Percentiles rank a stretch among this genome's conserved stretches.
Evolutionary conservation across 257 asterid genomes (phyloP).

Genomic region (Gardenia jasminoides): DNA sequence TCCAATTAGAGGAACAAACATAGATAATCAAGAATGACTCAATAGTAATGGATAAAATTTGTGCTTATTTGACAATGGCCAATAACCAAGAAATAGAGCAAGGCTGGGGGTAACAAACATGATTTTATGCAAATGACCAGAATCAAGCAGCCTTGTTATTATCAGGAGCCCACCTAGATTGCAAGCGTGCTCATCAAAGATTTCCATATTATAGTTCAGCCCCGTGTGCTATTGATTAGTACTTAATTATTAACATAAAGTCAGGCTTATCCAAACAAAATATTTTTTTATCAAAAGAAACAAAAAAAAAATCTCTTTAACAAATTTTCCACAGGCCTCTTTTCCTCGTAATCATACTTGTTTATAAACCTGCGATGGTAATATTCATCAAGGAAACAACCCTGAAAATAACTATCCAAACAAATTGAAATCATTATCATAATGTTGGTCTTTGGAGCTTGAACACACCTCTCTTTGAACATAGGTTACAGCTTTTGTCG

Average conservation of each 20-base stretch:
- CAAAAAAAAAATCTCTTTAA: no score
- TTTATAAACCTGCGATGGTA: no score
- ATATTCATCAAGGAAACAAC: no score
- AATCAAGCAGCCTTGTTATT: neutral
- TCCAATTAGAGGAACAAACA: slow-evolving; percentile 25
- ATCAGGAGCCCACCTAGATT: slow-evolving; percentile 21
- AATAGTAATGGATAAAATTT: slow-evolving; percentile 4
- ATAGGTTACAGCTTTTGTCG: no score
- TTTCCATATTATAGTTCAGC: neutral
- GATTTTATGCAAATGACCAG: neutral
- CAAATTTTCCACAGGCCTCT: no score
- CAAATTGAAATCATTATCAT: no score
- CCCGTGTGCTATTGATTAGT: slow-evolving; percentile 1
- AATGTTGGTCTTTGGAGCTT: no score
- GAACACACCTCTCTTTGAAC: no score
- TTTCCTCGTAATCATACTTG: no score
- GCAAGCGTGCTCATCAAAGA: slow-evolving; percentile 20
- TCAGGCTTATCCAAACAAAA: no score
- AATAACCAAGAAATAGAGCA: neutral
- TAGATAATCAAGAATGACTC: neutral
- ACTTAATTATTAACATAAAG: neutral
- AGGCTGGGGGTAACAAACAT: neutral
- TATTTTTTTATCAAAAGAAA: no score
- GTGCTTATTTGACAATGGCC: neutral
- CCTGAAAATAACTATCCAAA: no score